Conservation (phyloP, 257 asterid genomes). For the Nicotiana knightiana region DNA sequence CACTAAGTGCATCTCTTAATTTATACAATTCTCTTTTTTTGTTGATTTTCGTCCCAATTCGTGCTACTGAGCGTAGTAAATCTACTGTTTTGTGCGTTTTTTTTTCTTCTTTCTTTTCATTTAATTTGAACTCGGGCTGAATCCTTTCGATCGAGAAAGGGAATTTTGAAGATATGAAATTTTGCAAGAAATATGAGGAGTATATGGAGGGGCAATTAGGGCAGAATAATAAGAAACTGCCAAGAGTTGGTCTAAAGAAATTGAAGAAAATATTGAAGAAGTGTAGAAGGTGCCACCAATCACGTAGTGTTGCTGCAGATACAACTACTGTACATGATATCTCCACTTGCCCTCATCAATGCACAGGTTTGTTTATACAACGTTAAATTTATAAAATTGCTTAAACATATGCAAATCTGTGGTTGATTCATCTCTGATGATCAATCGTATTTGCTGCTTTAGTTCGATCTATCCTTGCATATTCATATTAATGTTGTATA, state of each 20-base stretch:
- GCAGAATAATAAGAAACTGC: slow-evolving; percentile 45
- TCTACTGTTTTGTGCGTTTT: too few relatives aligned
- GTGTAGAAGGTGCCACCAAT: slow-evolving; percentile 43
- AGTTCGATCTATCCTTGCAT: neutral
- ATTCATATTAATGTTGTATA: neutral
- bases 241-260: slow-evolving; percentile 75
- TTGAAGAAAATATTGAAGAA: slow-evolving; percentile 77
- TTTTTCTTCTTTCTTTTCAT: too few relatives aligned
- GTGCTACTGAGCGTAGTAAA: too few relatives aligned
- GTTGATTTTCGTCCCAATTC: too few relatives aligned
- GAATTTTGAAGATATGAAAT: slow-evolving; percentile 49
- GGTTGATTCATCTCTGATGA: neutral
- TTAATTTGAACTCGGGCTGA: too few relatives aligned
- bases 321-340: neutral
- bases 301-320: slow-evolving; percentile 1
- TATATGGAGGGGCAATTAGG: slow-evolving; percentile 57
- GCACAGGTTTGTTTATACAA: slow-evolving; percentile 43
- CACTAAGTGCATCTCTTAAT: neutral
- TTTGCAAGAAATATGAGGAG: slow-evolving; percentile 89
- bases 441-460: neutral
- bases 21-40: too few relatives aligned
- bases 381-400: neutral
- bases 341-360: slow-evolving; percentile 58
- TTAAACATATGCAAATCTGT: neutral
- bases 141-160: too few relatives aligned